Conservation (phyloP, 805 yeast genomes). For the Saccharomycodes ludwigii region DNA sequence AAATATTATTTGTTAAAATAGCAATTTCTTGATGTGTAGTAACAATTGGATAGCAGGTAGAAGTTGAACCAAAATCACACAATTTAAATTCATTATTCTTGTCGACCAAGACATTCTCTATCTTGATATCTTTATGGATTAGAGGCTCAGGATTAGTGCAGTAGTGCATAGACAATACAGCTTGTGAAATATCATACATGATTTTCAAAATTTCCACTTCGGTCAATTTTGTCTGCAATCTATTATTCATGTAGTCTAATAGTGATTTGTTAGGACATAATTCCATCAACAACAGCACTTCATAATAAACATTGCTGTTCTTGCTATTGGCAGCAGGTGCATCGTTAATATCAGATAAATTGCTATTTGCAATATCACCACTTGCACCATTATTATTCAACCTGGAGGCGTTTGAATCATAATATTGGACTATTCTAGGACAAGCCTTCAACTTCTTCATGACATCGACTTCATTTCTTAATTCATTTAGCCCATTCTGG, state of each 20-base stretch:
- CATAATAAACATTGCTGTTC: slow-evolving; percentile 37
- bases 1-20: slow-evolving; percentile 68
- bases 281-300: slow-evolving; percentile 88
- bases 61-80: slow-evolving; percentile 89
- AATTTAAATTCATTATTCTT: slow-evolving; percentile 57
- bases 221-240: slow-evolving; percentile 63
- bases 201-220: slow-evolving; percentile 73
- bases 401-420: slow-evolving; percentile 67
- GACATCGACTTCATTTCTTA: slow-evolving; percentile 67
- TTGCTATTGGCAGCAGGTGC: background rate
- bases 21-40: slow-evolving; percentile 70
- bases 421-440: slow-evolving; percentile 52
- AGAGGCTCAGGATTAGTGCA: slow-evolving; percentile 40
- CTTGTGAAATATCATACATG: slow-evolving; percentile 70
- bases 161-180: slow-evolving; percentile 77
- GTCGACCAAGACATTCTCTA: slow-evolving; percentile 85
- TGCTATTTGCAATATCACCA: slow-evolving; percentile 16
- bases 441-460: slow-evolving; percentile 52
- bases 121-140: slow-evolving; percentile 87
- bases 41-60: slow-evolving; percentile 35
- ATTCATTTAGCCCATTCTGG: slow-evolving; percentile 49
- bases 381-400: slow-evolving; percentile 11
- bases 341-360: slow-evolving; percentile 1
- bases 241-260: slow-evolving; percentile 81
- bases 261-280: slow-evolving; percentile 79